Base-by-base conservation (phyloP, 2,329 filamentous ascomycete genomes). In the Trichophyton schoenleinii region DNA sequence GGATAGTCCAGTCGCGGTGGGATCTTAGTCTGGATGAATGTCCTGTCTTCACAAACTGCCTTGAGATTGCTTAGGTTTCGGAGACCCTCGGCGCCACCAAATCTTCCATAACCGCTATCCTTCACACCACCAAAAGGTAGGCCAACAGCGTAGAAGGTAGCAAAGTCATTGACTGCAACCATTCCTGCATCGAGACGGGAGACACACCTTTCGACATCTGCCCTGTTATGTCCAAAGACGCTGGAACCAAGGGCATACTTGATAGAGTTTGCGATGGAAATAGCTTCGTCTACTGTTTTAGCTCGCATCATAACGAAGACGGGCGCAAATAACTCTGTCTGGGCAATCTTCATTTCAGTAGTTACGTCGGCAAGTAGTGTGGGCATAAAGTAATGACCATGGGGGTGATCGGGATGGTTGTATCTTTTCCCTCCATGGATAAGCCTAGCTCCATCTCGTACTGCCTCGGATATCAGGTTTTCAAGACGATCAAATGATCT, bases 131-230 rank as follows among this genome's bases (percentile, higher is more conserved):
- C 94, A 74, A 99, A 99, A 0, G 94, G 94, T 44, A 99, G 77
- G 74, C 96, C 91, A 6, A 95, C 91, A 59, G 92, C 90, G 71
- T 99, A 99, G 73, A 86, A 96, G 31, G 85, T 87, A 20, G 87
- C 94, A 70, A 99, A 99, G 76, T 99, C 94, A 72, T 99, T 99
- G 67, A 99, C 83, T 25, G 90, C 85, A 0, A 97, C 89, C 88
- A 96, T 96, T 52, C 94, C 94, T 0, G 88, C 85, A 64, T 87
- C 83, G 59, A 96, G 80, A 25, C 84, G 83, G 20, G 75, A 75
- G 1, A 92, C 84, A 31, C 95, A 83, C 15, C 77, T 77, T 15
- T 81, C 74, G 0, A 96, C 78, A 58, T 83, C 80, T 1, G 79
- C 78, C 61, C 83, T 80, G 63, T 86, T 82, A 58, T 81, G 79